Evolutionary conservation across 2,329 filamentous ascomycete species (phyloP), one percentile per base, ranked within the genome.

Genomic region (Tolypocladium guangdongense): DNA sequence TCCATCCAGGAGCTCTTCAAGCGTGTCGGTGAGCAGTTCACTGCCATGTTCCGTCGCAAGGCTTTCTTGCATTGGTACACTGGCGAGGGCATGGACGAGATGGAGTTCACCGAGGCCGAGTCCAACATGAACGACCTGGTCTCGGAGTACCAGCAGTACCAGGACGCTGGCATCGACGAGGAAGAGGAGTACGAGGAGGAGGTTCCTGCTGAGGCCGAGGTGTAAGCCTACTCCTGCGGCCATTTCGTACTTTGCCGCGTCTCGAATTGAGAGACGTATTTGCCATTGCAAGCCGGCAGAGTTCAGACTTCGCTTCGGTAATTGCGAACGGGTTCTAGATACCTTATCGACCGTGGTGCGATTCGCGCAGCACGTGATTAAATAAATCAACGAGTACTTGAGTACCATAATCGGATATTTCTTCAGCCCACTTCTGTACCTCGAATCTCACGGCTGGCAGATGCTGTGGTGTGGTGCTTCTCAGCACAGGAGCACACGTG

Each of bases 1-100:
- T 95, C 92, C 63, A 99, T 99, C 78, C 93, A 99, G 83, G 93
- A 99, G 81, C 88, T 99, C 67, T 99, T 99, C 88, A 97, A 99
- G 90, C 92, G 93, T 84, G 81, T 99, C 66, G 93, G 93, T 71
- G 93, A 99, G 77, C 93, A 99, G 80, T 99, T 99, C 85, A 91
- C 87, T 78, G 93, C 91, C 73, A 99, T 99, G 93, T 99, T 99
- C 87, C 85, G 93, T 80, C 90, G 93, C 79, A 99, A 97, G 88
- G 93, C 93, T 86, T 99, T 99, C 90, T 89, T 99, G 84, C 93
- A 97, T 82, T 99, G 93, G 93, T 99, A 99, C 81, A 99, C 93
- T 84, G 91, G 91, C 71, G 93, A 99, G 84, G 93, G 93, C 80
- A 99, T 99, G 93, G 93, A 99, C 78, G 93, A 99, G 87, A 97